Evolutionary conservation across 2,329 filamentous ascomycete genomes (phyloP), one percentile per base, ranked within the genome.

Genomic region (Botrytis deweyae): DNA sequence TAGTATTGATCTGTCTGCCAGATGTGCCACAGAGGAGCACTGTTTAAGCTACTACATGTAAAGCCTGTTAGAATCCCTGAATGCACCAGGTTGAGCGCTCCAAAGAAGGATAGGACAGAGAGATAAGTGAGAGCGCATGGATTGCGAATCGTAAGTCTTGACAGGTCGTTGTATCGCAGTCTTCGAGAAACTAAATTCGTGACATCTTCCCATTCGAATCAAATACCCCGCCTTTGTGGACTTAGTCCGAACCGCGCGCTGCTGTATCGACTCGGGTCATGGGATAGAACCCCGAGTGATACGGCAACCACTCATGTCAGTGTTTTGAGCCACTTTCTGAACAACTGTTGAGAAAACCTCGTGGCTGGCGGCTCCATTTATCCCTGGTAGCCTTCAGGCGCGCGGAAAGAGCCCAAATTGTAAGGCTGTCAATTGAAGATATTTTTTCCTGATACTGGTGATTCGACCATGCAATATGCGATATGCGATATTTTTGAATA

Each of bases 281-380:
- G 29, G n/a, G 46, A 63, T 52, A 52, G 38, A 44, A 70, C 69
- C 55, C 42, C n/a, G 42, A 69, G 69, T 69, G 58, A 61, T 64
- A 70, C 70, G 42, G 65, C 64, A 78, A 76, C 78, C 78, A 80
- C 75, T 77, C 76, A 79, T 71, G 74, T 71, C 70, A 70, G 72
- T 75, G 36, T 74, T 70, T 75, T 76, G 75, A 78, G 75, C 75
- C 75, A 79, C 78, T 76, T 70, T 75, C 74, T 72, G 46, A 76
- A 78, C 78, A 70, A 73, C 64, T 68, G 67, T 72, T 65, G 64
- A 70, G 58, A 52, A 59, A 59, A 72, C 63, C 59, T 73, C 44
- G 76, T 77, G 75, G 76, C 76, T 75, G 77, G 78, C 78, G 78
- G 72, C 73, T 78, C 72, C 66, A 49, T 73, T 62, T 63, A 73